phyloP scores from a whole-genome alignment of 306 rosid species.

The Citrullus amarus region DNA sequence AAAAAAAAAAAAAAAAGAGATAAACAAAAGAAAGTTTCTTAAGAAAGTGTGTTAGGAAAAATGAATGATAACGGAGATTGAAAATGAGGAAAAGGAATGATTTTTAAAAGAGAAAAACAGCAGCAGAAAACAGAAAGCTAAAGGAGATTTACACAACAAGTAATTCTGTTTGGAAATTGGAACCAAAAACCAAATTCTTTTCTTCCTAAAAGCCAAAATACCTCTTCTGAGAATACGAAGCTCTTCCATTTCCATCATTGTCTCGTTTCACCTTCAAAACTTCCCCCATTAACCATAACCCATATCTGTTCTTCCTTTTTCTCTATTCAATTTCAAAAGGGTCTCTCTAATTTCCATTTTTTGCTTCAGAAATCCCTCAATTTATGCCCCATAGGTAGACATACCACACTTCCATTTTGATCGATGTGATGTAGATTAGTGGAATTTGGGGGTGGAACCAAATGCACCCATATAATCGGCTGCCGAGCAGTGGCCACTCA shows the following conservation, averaged over 20 bases:
- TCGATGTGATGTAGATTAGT: slow-evolving; percentile 17
- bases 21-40: neutral
- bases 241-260: neutral
- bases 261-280: neutral
- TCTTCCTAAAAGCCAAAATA: neutral
- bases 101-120: neutral
- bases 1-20: neutral
- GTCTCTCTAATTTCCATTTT: neutral
- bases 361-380: neutral
- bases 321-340: neutral
- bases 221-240: slow-evolving; percentile 2
- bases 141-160: neutral
- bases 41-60: neutral
- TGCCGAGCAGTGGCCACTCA: slow-evolving; percentile 86
- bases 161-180: neutral
- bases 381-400: neutral
- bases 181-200: neutral
- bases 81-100: neutral
- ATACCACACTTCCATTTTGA: neutral
- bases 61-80: neutral
- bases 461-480: slow-evolving; percentile 81
- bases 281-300: no score
- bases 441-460: neutral
- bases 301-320: neutral
- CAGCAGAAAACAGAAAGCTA: neutral